A percentile compares a stretch with the other conserved stretches of the same genome.
These are phyloP conservation scores for Leishmania major DNA, from an alignment of 208 protist species.

Conservation along the genomic window DNA sequence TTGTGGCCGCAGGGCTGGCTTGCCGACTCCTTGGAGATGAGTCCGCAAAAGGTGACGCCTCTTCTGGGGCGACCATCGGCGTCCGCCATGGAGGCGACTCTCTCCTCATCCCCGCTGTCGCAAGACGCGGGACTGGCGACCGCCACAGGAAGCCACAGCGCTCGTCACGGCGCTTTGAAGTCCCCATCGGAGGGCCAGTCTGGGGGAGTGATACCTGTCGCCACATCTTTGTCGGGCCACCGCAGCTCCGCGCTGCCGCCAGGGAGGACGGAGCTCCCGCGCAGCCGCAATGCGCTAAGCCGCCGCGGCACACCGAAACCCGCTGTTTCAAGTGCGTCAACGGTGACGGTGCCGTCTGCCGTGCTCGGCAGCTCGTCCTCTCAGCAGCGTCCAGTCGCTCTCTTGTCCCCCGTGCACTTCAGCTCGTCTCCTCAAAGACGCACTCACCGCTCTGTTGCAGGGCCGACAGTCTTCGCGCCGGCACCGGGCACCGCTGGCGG, in stretches of 20 bases:
- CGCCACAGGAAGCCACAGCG: neutral
- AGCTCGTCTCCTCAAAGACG: neutral
- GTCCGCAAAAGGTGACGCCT: constrained; percentile 12
- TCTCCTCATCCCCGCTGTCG: neutral
- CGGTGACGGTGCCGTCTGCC: neutral
- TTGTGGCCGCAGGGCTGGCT: constrained; percentile 27
- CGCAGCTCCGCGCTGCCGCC: neutral
- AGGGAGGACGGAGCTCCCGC: constrained; percentile 2
- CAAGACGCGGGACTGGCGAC: neutral
- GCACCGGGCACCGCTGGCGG: neutral
- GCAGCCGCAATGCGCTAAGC: constrained; percentile 3
- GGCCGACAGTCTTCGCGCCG: neutral
- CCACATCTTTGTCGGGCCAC: constrained; percentile 6
- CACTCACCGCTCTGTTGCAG: neutral
- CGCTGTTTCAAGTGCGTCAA: neutral
- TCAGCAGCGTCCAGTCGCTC: neutral
- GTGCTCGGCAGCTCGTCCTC: neutral
- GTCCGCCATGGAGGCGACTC: constrained; percentile 3
- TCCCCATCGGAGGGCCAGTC: neutral
- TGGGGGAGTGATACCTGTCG: neutral
- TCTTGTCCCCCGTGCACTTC: neutral
- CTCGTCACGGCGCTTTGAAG: neutral
- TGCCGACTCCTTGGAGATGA: constrained; percentile 34
- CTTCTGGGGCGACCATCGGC: constrained; percentile 8
- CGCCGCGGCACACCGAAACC: constrained; percentile 1